phyloP scores from a whole-genome alignment of 2,329 filamentous ascomycete species.

The Paraphaeosphaeria minitans region DNA sequence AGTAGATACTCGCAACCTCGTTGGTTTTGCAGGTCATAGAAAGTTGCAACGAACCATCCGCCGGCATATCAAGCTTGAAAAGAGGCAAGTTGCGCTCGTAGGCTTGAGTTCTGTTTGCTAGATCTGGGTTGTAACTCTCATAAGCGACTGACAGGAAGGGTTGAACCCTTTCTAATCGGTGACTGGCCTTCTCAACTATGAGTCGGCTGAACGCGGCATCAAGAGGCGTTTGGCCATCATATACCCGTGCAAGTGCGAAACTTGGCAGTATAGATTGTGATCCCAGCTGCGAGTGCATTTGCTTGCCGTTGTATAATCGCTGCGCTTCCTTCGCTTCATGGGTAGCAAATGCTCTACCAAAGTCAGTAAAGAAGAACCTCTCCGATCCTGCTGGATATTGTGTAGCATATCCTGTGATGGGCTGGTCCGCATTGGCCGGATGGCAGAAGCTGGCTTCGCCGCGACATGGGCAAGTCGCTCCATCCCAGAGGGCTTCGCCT shows the following conservation, averaged over 20 bases:
- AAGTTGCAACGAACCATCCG: slow-evolving; percentile 28
- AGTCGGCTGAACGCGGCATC: slow-evolving; percentile 23
- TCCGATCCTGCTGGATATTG: slow-evolving; percentile 41
- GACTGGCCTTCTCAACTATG: too few relatives aligned
- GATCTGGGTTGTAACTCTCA: not conserved
- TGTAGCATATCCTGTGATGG: slow-evolving; percentile 37
- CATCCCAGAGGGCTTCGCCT: slow-evolving; percentile 31
- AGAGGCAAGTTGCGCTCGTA: slow-evolving; percentile 29
- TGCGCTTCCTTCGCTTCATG: slow-evolving; percentile 21
- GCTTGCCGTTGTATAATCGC: slow-evolving; percentile 20
- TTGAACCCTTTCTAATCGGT: slow-evolving; percentile 8
- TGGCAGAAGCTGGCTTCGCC: slow-evolving; percentile 27
- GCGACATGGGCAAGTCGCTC: slow-evolving; percentile 41
- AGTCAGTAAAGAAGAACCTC: slow-evolving; percentile 48
- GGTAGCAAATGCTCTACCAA: slow-evolving; percentile 37
- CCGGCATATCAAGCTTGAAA: slow-evolving; percentile 43
- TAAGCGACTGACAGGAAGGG: slow-evolving; percentile 28
- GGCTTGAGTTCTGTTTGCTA: not conserved
- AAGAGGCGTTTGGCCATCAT: not conserved
- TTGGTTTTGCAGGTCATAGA: slow-evolving; percentile 16
- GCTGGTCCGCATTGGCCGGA: slow-evolving; percentile 26
- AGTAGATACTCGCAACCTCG: slow-evolving; percentile 19
- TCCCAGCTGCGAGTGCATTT: slow-evolving; percentile 37
- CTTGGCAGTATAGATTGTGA: slow-evolving; percentile 43
- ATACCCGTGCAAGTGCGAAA: slow-evolving; percentile 6